Conservation (phyloP, 2,329 filamentous ascomycete species). For the Diaporthe velutina region DNA sequence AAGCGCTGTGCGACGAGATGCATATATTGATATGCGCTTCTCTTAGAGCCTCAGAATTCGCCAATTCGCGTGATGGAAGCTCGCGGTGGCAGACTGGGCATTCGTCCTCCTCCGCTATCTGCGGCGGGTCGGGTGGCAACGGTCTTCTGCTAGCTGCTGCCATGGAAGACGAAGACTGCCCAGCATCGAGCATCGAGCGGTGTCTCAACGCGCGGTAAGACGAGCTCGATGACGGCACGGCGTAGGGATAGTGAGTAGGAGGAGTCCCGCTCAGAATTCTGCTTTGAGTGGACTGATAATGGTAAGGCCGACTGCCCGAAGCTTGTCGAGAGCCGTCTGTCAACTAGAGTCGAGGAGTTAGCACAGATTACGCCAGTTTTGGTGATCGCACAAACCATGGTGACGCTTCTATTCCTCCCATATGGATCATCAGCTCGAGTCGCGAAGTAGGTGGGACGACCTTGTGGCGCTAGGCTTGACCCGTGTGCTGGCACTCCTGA, state of each 20-base stretch:
- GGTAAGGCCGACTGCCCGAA: slow-evolving; percentile 41
- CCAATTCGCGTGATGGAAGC: slow-evolving; percentile 69
- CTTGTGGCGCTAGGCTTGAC: slow-evolving; percentile 41
- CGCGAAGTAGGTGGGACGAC: slow-evolving; percentile 54
- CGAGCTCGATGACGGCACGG: slow-evolving; percentile 41
- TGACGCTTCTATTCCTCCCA: slow-evolving; percentile 60
- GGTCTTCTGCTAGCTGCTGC: slow-evolving; percentile 52
- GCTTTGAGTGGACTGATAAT: slow-evolving; percentile 50
- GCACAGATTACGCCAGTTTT: background rate
- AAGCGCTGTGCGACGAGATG: slow-evolving; percentile 67
- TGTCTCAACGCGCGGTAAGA: slow-evolving; percentile 41
- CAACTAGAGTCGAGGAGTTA: slow-evolving; percentile 17
- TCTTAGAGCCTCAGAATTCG: slow-evolving; percentile 66
- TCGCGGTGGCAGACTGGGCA: slow-evolving; percentile 83
- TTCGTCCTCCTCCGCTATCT: slow-evolving; percentile 79
- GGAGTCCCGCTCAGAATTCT: slow-evolving; percentile 57
- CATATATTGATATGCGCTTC: slow-evolving; percentile 71
- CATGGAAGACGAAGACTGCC: slow-evolving; percentile 48
- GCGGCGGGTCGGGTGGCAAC: slow-evolving; percentile 58
- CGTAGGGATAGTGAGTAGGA: slow-evolving; percentile 50
- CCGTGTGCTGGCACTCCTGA: slow-evolving; percentile 37
- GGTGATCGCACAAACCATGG: slow-evolving; percentile 58
- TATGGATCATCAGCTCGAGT: slow-evolving; percentile 52
- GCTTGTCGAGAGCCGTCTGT: slow-evolving; percentile 28
- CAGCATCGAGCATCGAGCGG: slow-evolving; percentile 50